A percentile compares a stretch with the other conserved stretches of the same genome.
Conservation (phyloP, 495 filamentous ascomycete species). For the Apiosordaria backusii region DNA sequence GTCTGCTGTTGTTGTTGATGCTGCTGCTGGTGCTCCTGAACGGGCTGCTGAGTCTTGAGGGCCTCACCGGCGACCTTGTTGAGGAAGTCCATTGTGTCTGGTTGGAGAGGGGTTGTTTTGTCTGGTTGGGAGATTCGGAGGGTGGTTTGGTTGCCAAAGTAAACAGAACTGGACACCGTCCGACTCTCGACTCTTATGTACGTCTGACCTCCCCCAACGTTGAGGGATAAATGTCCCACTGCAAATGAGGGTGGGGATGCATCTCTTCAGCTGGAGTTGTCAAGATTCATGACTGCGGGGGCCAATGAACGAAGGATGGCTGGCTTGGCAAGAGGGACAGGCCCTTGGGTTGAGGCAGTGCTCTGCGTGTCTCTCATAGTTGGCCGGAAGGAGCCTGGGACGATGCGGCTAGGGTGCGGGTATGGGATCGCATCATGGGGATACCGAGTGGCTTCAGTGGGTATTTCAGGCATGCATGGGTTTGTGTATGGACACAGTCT, state of each 20-base stretch:
- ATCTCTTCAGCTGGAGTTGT: slow-evolving; percentile 24
- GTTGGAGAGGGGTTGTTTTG: not conserved
- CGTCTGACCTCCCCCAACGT: not conserved
- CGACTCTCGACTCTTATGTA: not conserved
- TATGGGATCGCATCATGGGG: slow-evolving; percentile 5
- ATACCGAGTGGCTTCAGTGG: not conserved
- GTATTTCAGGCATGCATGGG: not conserved
- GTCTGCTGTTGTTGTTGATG: slow-evolving; percentile 9
- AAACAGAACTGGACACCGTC: not conserved
- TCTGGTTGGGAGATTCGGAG: not conserved
- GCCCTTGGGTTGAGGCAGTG: slow-evolving; percentile 18
- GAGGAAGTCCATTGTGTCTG: slow-evolving; percentile 40
- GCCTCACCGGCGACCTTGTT: slow-evolving; percentile 33
- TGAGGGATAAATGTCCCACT: slow-evolving; percentile 22
- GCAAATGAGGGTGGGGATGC: slow-evolving; percentile 4
- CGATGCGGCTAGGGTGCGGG: not conserved
- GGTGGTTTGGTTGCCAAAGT: slow-evolving; percentile 10
- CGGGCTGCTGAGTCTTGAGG: slow-evolving; percentile 20
- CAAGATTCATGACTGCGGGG: slow-evolving; percentile 13
- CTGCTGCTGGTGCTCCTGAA: slow-evolving; percentile 19
- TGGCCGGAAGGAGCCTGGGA: not conserved
- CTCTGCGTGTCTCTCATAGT: slow-evolving; percentile 9
- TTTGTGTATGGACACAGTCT: not conserved
- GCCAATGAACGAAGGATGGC: slow-evolving; percentile 16
- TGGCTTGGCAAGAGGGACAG: slow-evolving; percentile 7